These are phyloP conservation scores for Gaultheria prostrata DNA, from an alignment of 148 eudicot species.

Conservation along the genomic window DNA sequence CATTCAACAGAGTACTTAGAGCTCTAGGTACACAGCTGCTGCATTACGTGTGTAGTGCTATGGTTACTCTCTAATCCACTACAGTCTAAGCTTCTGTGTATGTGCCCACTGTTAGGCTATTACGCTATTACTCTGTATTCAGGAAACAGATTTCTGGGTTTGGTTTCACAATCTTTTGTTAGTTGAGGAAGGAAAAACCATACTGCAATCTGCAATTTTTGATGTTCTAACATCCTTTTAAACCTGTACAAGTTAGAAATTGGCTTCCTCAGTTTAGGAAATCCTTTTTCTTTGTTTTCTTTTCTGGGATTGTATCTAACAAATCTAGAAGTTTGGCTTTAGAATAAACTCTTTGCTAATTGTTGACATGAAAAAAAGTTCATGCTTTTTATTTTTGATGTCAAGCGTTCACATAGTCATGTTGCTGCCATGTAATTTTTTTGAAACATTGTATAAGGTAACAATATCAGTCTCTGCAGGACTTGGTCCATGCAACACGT, in stretches of 20 bases:
- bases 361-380: background rate
- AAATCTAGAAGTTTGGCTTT: background rate
- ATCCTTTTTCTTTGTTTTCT: background rate
- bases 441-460: background rate
- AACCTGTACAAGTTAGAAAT: background rate
- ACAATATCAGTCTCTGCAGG: background rate
- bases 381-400: background rate
- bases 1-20: background rate
- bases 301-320: background rate
- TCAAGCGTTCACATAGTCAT: background rate
- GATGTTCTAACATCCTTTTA: background rate
- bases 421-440: background rate
- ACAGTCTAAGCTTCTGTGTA: background rate
- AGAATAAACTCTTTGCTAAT: background rate
- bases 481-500: background rate
- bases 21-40: background rate
- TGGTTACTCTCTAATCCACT: background rate
- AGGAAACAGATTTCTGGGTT: background rate
- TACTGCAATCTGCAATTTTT: constrained; percentile 1
- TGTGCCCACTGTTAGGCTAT: background rate
- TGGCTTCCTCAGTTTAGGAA: background rate
- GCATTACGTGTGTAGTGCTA: background rate
- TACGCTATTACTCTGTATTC: background rate
- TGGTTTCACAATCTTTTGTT: background rate
- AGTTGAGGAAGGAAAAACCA: background rate